Evolutionary conservation across 1,139 yeast genomes (phyloP).

Genomic region (Pichia sp.): DNA sequence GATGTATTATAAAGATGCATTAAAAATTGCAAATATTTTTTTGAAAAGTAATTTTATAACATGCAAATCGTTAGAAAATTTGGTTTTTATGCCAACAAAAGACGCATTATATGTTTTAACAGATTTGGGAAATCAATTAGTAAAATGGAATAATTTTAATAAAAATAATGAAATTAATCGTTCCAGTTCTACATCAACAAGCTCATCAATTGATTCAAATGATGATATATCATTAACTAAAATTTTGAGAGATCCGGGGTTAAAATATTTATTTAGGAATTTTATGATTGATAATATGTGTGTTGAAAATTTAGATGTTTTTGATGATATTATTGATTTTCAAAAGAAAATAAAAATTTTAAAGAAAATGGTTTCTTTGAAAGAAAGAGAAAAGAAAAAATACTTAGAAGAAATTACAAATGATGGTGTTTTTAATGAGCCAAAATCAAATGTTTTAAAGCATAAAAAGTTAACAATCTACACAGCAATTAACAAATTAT

Average conservation of each 20-base stretch:
- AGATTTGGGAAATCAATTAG: constrained; percentile 18
- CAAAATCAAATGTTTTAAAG: constrained; percentile 8
- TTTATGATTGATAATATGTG: constrained; percentile 63
- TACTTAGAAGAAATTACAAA: constrained; percentile 5
- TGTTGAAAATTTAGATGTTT: constrained; percentile 71
- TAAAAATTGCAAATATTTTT: constrained; percentile 52
- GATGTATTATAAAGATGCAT: constrained; percentile 53
- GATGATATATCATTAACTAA: constrained; percentile 34
- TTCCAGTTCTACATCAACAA: background rate
- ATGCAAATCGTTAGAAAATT: constrained; percentile 12
- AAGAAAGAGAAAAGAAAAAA: constrained; percentile 19
- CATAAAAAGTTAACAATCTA: constrained; percentile 21
- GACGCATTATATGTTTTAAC: constrained; percentile 24
- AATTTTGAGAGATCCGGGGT: constrained; percentile 71
- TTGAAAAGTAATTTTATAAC: constrained; percentile 27
- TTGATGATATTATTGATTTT: constrained; percentile 48
- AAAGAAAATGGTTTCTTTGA: constrained; percentile 28
- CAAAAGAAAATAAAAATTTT: constrained; percentile 34
- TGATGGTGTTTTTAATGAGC: constrained; percentile 3
- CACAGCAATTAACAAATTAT: constrained; percentile 38
- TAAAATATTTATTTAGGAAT: constrained; percentile 57
- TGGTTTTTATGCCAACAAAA: constrained; percentile 5
- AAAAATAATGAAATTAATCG: background rate
- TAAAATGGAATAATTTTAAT: constrained; percentile 12
- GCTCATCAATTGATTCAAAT: background rate